Evolutionary conservation across 2,329 filamentous ascomycete species (phyloP).

Genomic region (Fulvia fulva): DNA sequence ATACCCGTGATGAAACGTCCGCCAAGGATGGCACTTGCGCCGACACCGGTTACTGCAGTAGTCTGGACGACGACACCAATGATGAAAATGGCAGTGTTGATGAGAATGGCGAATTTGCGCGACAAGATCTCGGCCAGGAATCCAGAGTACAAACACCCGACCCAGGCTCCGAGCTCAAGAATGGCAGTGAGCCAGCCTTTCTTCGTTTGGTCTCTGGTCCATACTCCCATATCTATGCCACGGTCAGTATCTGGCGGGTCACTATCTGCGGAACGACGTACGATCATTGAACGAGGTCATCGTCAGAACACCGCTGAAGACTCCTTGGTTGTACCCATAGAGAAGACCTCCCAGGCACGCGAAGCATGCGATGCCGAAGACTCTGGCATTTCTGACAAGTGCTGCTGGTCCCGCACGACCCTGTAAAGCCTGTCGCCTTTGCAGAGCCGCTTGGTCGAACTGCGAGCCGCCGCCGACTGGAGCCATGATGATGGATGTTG

Average conservation of each 20-base stretch:
- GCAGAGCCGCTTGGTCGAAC: conserved; percentile 40
- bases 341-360: conserved; percentile 51
- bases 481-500: conserved; percentile 32
- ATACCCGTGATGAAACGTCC: conserved; percentile 68
- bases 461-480: conserved; percentile 33
- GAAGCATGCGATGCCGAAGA: conserved; percentile 54
- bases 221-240: conserved; percentile 40
- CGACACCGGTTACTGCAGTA: conserved; percentile 52
- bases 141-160: conserved; percentile 67
- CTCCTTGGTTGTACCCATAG: conserved; percentile 71
- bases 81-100: conserved; percentile 64
- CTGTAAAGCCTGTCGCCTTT: conserved; percentile 39
- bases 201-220: conserved; percentile 36
- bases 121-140: conserved; percentile 63
- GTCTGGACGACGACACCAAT: conserved; percentile 67
- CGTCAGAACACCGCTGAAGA: conserved; percentile 65
- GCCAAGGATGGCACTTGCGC: conserved; percentile 60
- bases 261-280: conserved; percentile 19
- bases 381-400: conserved; percentile 50
- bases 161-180: conserved; percentile 71
- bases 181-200: conserved; percentile 56
- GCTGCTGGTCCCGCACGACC: conserved; percentile 45
- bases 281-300: conserved; percentile 46
- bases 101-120: conserved; percentile 65
- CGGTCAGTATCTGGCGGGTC: background rate